Conservation (phyloP, 352 stramenopile species). For the Pythium guiyangense region DNA sequence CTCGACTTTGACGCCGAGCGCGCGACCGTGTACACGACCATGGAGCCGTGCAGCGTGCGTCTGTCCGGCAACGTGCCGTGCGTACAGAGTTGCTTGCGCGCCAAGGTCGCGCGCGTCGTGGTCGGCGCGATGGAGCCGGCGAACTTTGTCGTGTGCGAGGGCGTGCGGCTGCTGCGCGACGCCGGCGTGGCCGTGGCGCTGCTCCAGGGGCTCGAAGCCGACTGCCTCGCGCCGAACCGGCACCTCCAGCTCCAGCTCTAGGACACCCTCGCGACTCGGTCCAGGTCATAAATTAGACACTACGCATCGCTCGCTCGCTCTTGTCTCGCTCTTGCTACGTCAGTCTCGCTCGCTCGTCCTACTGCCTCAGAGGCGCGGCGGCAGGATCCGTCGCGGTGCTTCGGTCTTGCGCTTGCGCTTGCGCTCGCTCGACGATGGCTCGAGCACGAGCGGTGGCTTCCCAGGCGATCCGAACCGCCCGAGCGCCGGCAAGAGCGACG, state of each 20-base stretch:
- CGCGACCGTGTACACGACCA: slow-evolving; percentile 86
- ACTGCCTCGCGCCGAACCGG: slow-evolving; percentile 69
- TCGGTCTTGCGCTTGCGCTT: slow-evolving; percentile 55
- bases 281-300: slow-evolving; percentile 1
- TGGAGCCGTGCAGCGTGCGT: slow-evolving; percentile 87
- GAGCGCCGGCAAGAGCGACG: slow-evolving; percentile 12
- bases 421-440: slow-evolving; percentile 22
- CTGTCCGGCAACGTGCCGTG: slow-evolving; percentile 83
- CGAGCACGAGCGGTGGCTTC: slow-evolving; percentile 9
- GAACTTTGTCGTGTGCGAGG: slow-evolving; percentile 86
- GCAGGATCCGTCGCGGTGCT: slow-evolving; percentile 43
- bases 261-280: not conserved
- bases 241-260: slow-evolving; percentile 67
- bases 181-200: slow-evolving; percentile 66
- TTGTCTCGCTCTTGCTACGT: not conserved
- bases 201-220: slow-evolving; percentile 63
- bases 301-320: not conserved
- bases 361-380: slow-evolving; percentile 6
- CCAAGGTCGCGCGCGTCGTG: slow-evolving; percentile 62
- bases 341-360: not conserved
- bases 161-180: slow-evolving; percentile 63
- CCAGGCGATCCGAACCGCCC: slow-evolving; percentile 6
- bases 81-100: slow-evolving; percentile 73
- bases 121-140: slow-evolving; percentile 83
- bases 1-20: slow-evolving; percentile 59